Evolutionary conservation across 2,329 filamentous ascomycete genomes (phyloP).

Genomic region (Pseudocercospora macadamiae): DNA sequence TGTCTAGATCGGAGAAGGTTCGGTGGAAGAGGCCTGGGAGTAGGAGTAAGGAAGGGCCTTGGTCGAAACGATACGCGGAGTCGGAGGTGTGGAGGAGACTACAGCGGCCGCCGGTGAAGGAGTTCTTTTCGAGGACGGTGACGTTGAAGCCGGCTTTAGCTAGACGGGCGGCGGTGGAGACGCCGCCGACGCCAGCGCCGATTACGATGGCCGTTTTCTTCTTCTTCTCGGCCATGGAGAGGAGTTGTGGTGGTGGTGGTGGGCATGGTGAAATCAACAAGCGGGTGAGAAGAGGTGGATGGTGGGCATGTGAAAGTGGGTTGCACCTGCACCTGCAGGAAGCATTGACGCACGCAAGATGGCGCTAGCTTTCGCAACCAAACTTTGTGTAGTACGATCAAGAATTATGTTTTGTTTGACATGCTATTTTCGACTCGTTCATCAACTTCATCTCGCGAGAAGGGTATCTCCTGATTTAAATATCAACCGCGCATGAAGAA

Average conservation of each 20-base stretch:
- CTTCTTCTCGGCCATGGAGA: not conserved
- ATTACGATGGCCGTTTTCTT: conserved; percentile 57
- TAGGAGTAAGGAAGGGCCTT: conserved; percentile 73
- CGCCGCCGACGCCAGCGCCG: conserved; percentile 71
- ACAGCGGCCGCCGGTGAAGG: conserved; percentile 72
- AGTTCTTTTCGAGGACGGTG: conserved; percentile 79
- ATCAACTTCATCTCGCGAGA: not conserved
- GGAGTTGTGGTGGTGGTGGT: not conserved
- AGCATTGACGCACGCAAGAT: conserved; percentile 9
- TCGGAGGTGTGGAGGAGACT: conserved; percentile 59
- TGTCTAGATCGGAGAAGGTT: conserved; percentile 70
- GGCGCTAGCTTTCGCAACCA: not conserved
- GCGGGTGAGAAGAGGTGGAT: not conserved
- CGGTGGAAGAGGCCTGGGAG: conserved; percentile 72
- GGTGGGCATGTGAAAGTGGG: conserved; percentile 8
- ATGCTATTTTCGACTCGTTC: not conserved
- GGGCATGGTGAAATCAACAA: not conserved
- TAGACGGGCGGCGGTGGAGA: conserved; percentile 70
- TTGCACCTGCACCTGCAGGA: conserved; percentile 1
- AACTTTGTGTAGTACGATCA: not conserved
- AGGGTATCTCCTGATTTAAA: conserved; percentile 6
- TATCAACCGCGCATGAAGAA: not conserved
- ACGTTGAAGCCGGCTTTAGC: conserved; percentile 71
- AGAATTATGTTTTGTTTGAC: not conserved
- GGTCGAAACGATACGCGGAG: conserved; percentile 64